A percentile compares a stretch with the other conserved stretches of the same genome.
phyloP scores from a whole-genome alignment of 768 basidiomycete genomes.

The Pulveroboletus sp. region DNA sequence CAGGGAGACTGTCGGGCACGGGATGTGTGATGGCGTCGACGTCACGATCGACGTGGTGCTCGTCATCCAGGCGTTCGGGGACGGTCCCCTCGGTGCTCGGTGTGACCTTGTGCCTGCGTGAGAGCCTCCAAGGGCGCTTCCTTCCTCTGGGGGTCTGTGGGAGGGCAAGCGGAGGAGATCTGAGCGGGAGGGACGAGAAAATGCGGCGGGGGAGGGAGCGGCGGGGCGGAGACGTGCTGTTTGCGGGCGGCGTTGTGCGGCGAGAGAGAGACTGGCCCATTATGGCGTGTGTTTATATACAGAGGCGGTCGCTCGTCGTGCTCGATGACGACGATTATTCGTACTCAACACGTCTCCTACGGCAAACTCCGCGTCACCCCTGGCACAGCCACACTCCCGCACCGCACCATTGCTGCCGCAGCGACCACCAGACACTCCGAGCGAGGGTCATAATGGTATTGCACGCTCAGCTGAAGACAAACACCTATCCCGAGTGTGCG shows the following conservation, averaged over 20 bases:
- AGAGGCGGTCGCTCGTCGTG: constrained; percentile 11
- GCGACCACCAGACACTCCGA: too few species aligned
- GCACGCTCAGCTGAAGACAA: too few species aligned
- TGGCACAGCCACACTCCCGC: constrained; percentile 17
- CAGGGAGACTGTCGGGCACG: constrained; percentile 28
- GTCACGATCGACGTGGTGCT: constrained; percentile 27
- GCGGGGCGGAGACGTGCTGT: background rate
- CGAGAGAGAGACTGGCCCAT: constrained; percentile 34
- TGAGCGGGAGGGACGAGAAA: constrained; percentile 27
- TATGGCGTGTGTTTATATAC: constrained; percentile 9
- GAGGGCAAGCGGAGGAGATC: constrained; percentile 12
- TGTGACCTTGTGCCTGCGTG: constrained; percentile 14
- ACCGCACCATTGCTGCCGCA: too few species aligned
- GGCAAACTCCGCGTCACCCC: constrained; percentile 15
- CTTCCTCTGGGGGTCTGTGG: constrained; percentile 29
- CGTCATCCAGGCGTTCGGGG: constrained; percentile 20
- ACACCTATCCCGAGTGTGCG: too few species aligned
- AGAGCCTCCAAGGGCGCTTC: constrained; percentile 26
- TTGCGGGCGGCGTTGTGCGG: constrained; percentile 6
- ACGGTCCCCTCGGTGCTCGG: constrained; percentile 15
- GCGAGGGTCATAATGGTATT: too few species aligned
- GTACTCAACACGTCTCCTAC: constrained; percentile 22
- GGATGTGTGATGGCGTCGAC: constrained; percentile 25
- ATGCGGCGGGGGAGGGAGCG: constrained; percentile 35
- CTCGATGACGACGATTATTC: constrained; percentile 23